Evolutionary conservation across 768 basidiomycete species (phyloP), one percentile per base, ranked within the genome.

Genomic region (Russula virescens): DNA sequence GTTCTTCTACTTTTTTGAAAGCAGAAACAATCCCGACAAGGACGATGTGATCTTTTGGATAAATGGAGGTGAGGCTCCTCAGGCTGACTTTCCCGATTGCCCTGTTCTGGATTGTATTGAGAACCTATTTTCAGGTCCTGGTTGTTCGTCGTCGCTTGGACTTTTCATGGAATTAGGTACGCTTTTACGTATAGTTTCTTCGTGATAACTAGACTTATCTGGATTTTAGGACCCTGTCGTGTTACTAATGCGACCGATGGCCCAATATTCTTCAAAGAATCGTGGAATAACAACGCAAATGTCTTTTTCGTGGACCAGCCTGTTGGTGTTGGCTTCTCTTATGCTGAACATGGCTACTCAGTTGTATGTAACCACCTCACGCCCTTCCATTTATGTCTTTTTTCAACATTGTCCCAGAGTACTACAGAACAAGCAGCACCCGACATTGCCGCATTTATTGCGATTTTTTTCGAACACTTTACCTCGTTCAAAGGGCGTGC

Each of bases 381-480:
- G 19, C n/a, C 18, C 58, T 62, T 28, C n/a, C 14, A 10, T 35
- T 56, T 25, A 38, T 19, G 19, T 34, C 16, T 34, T 14, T 60
- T 18, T 28, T 34, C 7, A 45, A 60, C 10, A 19, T 19, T 0
- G 43, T 47, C 3, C 14, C 45, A 86, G 85, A 77, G 79, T 52
- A 87, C 81, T 2, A 83, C 86, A 0, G 82, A 86, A 69, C 83
- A 87, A 49, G 87, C 85, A 4, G 85, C 86, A 0, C 77, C 80
- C 55, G 87, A 90, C 66, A 82, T 90, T 5, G 86, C 87, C 0
- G 81, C 83, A 0, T 90, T 90, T 66, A 77, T 89, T 0, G 75
- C 81, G 3, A 82, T 90, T 58, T 89, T 89, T 73, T 89, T 89
- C 52, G 86, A 89, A 67, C 79, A 84, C 61, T 91, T 91, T 70